Evolutionary conservation across 139 green algal genomes (phyloP), one percentile per base, ranked within the genome.

Genomic region (Micractinium sp.): DNA sequence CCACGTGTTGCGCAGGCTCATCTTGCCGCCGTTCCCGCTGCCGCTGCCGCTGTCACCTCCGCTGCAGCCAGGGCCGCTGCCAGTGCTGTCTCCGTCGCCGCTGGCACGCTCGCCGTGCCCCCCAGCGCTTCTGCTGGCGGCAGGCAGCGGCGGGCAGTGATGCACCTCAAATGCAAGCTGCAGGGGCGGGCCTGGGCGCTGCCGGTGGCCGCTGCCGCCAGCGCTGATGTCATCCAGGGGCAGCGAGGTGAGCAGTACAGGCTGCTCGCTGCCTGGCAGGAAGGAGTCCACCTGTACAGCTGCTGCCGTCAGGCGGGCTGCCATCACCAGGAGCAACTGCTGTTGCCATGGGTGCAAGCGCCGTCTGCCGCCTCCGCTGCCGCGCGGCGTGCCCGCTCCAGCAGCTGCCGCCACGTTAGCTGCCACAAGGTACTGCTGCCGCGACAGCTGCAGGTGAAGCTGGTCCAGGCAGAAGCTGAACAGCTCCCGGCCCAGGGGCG

Each of bases 1-100:
- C 91, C 91, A 94, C 20, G 87, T 83, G 76, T 93, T 94, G 82
- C 88, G 80, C 33, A 93, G 89, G 36, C 61, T 79, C 80, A 87
- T 85, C 27, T 29, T 27, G 7, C 67, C 29, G 83, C 66, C 31
- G 38, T 29, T 38, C 39, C 69, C 71, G 3, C 20, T 27, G 63
- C 63, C 63, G 63, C 63, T 73, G 80, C 78, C 19, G 78, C 80
- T 47, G n/a, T 47, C n/a, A 13, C 56, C 53, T n/a, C 33, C 31
- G 25, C 23, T 20, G 31, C 31, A 18, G 71, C 35, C 71, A 38
- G 71, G 29, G 29, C 71, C 0, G 77, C 75, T 38, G 80, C 53
- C n/a, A 29, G 27, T 15, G 79, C 79, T n/a, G n/a, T n/a, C n/a
- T n/a, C n/a, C n/a, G n/a, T n/a, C n/a, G n/a, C n/a, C n/a, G n/a